Evolutionary conservation across 2,329 filamentous ascomycete genomes (phyloP).

Genomic region (Escovopsis sp.): DNA sequence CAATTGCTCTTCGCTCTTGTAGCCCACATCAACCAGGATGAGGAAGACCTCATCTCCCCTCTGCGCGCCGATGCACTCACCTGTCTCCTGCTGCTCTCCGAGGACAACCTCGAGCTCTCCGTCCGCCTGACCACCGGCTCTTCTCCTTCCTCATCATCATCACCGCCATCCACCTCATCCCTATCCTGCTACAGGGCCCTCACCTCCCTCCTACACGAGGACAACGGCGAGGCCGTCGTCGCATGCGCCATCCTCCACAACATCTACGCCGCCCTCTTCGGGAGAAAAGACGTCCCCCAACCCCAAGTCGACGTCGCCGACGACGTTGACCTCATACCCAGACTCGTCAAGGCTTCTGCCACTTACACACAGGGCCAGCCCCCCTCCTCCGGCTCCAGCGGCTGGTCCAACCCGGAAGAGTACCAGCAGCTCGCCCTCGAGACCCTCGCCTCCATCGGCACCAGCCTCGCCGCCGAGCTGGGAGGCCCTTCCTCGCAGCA

Average conservation of each 20-base stretch:
- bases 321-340: slow-evolving; percentile 20
- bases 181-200: slow-evolving; percentile 36
- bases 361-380: slow-evolving; percentile 12
- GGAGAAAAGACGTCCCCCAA: slow-evolving; percentile 8
- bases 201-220: slow-evolving; percentile 29
- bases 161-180: no score
- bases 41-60: slow-evolving; percentile 24
- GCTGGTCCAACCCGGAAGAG: slow-evolving; percentile 27
- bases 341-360: slow-evolving; percentile 19
- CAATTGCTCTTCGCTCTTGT: slow-evolving; percentile 40
- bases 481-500: slow-evolving; percentile 15
- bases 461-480: slow-evolving; percentile 36
- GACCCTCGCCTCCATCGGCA: slow-evolving; percentile 49
- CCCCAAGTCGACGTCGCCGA: slow-evolving; percentile 13
- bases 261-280: slow-evolving; percentile 32
- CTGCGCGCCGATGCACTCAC: slow-evolving; percentile 33
- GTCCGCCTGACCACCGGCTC: slow-evolving; percentile 37
- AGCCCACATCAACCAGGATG: slow-evolving; percentile 26
- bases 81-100: slow-evolving; percentile 41
- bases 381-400: slow-evolving; percentile 16
- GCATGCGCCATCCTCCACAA: slow-evolving; percentile 49
- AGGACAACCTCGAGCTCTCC: slow-evolving; percentile 41
- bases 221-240: slow-evolving; percentile 34
- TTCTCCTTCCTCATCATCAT: no score
- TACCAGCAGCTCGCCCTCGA: slow-evolving; percentile 42